phyloP scores from a whole-genome alignment of 139 green algal genomes.

The Chlamydomonas schloesseri region DNA sequence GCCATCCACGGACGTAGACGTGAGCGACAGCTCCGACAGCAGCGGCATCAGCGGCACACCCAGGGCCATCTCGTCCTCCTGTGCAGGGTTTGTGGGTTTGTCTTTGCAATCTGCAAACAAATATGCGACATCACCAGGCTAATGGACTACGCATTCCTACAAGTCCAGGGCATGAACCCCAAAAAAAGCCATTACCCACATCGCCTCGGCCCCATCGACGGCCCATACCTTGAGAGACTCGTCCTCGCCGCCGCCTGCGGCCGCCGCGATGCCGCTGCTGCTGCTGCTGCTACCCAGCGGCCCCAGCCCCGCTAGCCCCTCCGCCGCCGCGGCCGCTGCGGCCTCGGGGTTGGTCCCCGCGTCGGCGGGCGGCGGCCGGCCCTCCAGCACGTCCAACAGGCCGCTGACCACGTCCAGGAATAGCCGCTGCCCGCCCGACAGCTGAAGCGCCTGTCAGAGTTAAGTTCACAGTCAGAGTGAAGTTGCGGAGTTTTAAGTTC shows the following conservation, averaged over 20 bases:
- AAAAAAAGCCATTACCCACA: too few species aligned
- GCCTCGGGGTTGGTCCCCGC: not conserved
- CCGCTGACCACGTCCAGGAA: slow-evolving; percentile 57
- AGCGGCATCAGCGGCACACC: slow-evolving; percentile 38
- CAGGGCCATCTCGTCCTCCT: slow-evolving; percentile 33
- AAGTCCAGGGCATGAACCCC: too few species aligned
- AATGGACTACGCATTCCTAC: too few species aligned
- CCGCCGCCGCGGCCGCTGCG: slow-evolving; percentile 4
- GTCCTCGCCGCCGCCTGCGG: not conserved
- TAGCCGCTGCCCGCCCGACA: slow-evolving; percentile 62
- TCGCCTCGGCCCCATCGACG: not conserved
- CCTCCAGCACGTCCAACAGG: slow-evolving; percentile 58
- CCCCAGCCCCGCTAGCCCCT: slow-evolving; percentile 9
- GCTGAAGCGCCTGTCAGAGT: slow-evolving; percentile 68
- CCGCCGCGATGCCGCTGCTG: not conserved
- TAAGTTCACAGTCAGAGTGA: slow-evolving; percentile 39
- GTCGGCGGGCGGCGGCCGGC: not conserved
- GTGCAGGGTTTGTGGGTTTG: not conserved
- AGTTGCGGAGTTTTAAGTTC: too few species aligned
- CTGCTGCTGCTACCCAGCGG: not conserved
- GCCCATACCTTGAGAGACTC: slow-evolving; percentile 3
- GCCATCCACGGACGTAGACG: too few species aligned
- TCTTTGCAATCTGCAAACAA: too few species aligned
- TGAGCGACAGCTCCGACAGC: slow-evolving; percentile 5
- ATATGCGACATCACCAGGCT: not conserved